phyloP scores from a whole-genome alignment of 768 basidiomycete species.

The Tricholomella constricta region DNA sequence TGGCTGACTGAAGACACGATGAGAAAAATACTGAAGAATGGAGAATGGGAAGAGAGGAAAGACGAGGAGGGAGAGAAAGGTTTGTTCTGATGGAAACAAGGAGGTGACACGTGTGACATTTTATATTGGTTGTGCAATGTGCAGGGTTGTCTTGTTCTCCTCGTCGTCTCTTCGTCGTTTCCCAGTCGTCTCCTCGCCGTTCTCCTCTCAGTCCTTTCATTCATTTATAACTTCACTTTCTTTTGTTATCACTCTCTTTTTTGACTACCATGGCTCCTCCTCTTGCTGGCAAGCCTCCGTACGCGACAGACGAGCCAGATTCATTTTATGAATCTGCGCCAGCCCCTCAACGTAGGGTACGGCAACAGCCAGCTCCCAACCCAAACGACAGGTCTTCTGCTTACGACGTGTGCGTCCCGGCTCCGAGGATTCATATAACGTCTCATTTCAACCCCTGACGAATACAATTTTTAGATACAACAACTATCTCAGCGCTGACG shows the following conservation, averaged over 20 bases:
- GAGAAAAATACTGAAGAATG: no score
- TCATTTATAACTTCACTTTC: slow-evolving; percentile 18
- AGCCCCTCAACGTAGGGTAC: slow-evolving; percentile 42
- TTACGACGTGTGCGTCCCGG: slow-evolving; percentile 63
- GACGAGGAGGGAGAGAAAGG: no score
- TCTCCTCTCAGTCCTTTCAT: neutral
- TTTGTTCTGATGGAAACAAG: neutral
- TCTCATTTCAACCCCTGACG: slow-evolving; percentile 8
- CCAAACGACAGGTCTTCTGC: slow-evolving; percentile 61
- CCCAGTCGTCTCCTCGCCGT: neutral
- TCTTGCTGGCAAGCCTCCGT: slow-evolving; percentile 64
- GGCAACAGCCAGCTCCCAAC: slow-evolving; percentile 48
- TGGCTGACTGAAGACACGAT: no score
- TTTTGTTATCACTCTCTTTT: slow-evolving; percentile 21
- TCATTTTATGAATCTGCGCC: slow-evolving; percentile 53
- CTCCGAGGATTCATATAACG: slow-evolving; percentile 3
- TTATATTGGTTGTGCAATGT: neutral
- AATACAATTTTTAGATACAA: slow-evolving; percentile 53
- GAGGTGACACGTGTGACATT: slow-evolving; percentile 8
- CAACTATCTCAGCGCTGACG: slow-evolving; percentile 46
- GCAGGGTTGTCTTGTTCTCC: neutral
- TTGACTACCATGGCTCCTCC: slow-evolving; percentile 45
- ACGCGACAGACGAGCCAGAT: slow-evolving; percentile 70
- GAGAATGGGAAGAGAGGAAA: no score
- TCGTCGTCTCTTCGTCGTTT: neutral